Base-by-base conservation (phyloP, 192 early-diverging fungal species). In the Coemansia sp. region DNA sequence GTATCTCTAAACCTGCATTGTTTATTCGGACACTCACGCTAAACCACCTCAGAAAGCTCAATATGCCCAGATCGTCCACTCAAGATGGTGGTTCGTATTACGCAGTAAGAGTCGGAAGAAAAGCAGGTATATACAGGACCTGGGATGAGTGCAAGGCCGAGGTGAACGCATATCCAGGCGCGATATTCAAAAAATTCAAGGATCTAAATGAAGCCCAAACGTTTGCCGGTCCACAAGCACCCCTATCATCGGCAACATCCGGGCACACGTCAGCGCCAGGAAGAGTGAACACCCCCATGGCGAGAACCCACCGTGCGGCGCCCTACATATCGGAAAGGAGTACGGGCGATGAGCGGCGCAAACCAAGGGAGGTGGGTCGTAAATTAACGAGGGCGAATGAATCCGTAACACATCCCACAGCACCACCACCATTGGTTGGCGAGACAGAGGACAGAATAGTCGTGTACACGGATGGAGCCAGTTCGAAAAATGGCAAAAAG, bases 401-500 rank as follows among this genome's bases (percentile, higher is more conserved):
- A 16, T 58, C 53, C 1, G 27, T 27, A 16, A 57, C 40, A 5
- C 70, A 72, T 65, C 46, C 40, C 22, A 38, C 24, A 6, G 24
- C 10, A 5, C 27, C 43, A 18, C 46, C 43, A 22, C 38, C 58
- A 5, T 27, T 50, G 18, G 66, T 40, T 5, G 68, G 65, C 31
- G 78, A 74, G 24, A 57, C 65, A 0, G 49, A 47, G 6, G 69
- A 73, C 24, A 18, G 38, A 1, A 75, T 86, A 1, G 75, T 85
- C 0, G 85, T 93, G 12, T 95, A 94, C 79, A 96, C 94, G 0
- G 95, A 98, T 65, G 96, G 96, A 38, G 88, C 89, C 49, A 87
- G 92, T 68, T 62, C 81, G 16, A 71, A 77, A 9, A 98, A 98
- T 84, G 95, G 95, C 16, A 68, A 55, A 22, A 2, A 20, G 10